Evolutionary conservation across 768 basidiomycete species (phyloP), one percentile per base, ranked within the genome.

Genomic region (Lactarius deliciosus): DNA sequence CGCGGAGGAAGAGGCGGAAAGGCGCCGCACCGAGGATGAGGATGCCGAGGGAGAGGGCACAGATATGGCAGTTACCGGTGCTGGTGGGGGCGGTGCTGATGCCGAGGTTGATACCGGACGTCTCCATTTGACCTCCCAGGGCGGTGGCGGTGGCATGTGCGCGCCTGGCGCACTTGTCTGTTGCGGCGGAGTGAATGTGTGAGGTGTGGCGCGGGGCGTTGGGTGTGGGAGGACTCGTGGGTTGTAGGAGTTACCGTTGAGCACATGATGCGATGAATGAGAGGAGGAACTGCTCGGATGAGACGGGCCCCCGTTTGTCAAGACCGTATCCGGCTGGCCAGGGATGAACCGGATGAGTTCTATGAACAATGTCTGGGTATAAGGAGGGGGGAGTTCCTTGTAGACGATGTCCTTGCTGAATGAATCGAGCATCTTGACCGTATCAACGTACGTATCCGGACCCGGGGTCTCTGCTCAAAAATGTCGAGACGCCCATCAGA

Each of bases 381-480:
- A 84, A 0, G 91, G 89, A 0, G 81, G 82, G 5, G 82, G 79
- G 74, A 92, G 76, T 70, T 85, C 85, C 78, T 84, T 87, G 75
- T 86, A 87, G 38, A 92, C 79, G 67, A 92, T 78, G 22, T 87
- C 86, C 70, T 84, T 89, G 79, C 87, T 90, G 74, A 83, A 89
- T 18, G 79, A 85, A 63, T 91, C 87, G 45, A 92, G 76, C 87
- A 93, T 93, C 68, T 83, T 83, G 68, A 84, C 82, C 7, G 84
- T 86, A 72, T 92, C 85, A 43, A 93, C 86, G 73, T 88, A 93
- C 2, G 82, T 78, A 57, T 90, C 87, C 5, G 74, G 72, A 41
- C 84, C 83, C 22, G 77, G 76, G 54, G 77, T 80, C 53, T 86
- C 83, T 77, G 76, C 68, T 73, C 71, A 74, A 71, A 43, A 3